A percentile compares a stretch with the other conserved stretches of the same genome.
phyloP scores from a whole-genome alignment of 306 rosid species.

The Abrus precatorius region DNA sequence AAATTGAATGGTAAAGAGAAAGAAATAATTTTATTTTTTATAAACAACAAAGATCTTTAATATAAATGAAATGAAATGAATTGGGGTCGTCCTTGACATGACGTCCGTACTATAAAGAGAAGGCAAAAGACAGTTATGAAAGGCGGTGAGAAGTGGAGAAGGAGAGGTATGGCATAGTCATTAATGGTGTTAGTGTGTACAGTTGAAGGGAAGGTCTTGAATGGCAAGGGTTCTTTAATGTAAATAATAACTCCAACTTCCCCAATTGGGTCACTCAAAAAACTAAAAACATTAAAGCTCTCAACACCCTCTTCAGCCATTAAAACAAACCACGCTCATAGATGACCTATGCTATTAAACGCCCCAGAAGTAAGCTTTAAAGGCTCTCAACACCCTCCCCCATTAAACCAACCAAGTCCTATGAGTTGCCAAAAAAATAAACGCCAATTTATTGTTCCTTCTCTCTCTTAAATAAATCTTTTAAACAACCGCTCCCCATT shows the following conservation, averaged over 20 bases:
- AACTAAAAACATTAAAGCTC: slow-evolving; percentile 67
- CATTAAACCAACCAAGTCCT: slow-evolving; percentile 59
- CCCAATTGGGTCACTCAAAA: slow-evolving; percentile 64
- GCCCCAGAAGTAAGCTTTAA: slow-evolving; percentile 52
- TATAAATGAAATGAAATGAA: not conserved
- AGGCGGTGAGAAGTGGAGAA: slow-evolving; percentile 67
- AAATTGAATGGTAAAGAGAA: too few relatives aligned
- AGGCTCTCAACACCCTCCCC: slow-evolving; percentile 59
- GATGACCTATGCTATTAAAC: slow-evolving; percentile 60
- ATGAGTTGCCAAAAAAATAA: slow-evolving; percentile 49
- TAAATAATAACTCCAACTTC: slow-evolving; percentile 78
- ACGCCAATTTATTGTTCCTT: slow-evolving; percentile 48
- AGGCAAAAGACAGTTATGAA: slow-evolving; percentile 52
- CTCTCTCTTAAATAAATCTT: slow-evolving; percentile 53
- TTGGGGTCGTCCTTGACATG: slow-evolving; percentile 11
- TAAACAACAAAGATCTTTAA: too few relatives aligned
- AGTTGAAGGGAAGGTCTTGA: slow-evolving; percentile 74
- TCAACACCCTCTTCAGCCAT: slow-evolving; percentile 76
- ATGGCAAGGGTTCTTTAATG: slow-evolving; percentile 61
- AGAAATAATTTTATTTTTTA: too few relatives aligned
- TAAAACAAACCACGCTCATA: slow-evolving; percentile 56
- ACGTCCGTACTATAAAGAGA: slow-evolving; percentile 25
- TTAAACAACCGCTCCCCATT: slow-evolving; percentile 45
- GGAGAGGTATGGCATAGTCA: slow-evolving; percentile 56
- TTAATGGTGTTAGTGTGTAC: slow-evolving; percentile 65